A percentile compares a stretch with the other conserved stretches of the same genome.
Conservation (phyloP, 2,329 filamentous ascomycete genomes). For the Pseudopyricularia cyperi region DNA sequence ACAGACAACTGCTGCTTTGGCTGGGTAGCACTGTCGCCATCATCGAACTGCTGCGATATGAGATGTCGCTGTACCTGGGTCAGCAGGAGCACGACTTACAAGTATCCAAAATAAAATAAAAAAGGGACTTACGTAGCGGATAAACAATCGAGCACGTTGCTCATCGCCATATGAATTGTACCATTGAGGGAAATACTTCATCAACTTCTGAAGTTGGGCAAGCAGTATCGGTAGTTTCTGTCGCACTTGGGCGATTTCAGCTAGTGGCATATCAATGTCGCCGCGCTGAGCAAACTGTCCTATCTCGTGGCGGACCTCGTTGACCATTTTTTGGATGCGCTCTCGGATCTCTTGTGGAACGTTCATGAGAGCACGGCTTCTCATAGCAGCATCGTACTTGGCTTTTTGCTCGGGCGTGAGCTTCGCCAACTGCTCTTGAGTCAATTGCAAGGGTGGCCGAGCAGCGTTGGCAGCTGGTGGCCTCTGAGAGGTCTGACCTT, state of each 20-base stretch:
- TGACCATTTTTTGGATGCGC: background rate
- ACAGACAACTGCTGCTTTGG: slow-evolving; percentile 39
- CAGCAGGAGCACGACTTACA: slow-evolving; percentile 12
- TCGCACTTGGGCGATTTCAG: background rate
- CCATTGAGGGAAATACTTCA: background rate
- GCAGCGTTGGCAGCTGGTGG: background rate
- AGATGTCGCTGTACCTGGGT: slow-evolving; percentile 32
- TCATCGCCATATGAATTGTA: background rate
- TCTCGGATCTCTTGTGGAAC: background rate
- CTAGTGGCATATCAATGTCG: background rate
- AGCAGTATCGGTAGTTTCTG: background rate
- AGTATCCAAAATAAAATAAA: background rate
- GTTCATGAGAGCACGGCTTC: slow-evolving; percentile 7
- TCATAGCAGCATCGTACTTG: slow-evolving; percentile 24
- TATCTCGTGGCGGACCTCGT: background rate
- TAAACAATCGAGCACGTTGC: slow-evolving; percentile 33
- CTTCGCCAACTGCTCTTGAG: slow-evolving; percentile 23
- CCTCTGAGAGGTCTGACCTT: background rate
- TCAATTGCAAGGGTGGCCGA: slow-evolving; percentile 14
- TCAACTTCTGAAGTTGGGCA: background rate
- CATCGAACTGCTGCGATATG: slow-evolving; percentile 38
- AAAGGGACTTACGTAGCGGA: slow-evolving; percentile 32
- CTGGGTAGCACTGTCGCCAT: slow-evolving; percentile 30
- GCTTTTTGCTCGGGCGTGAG: slow-evolving; percentile 31
- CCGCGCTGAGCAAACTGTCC: background rate